These are phyloP conservation scores for Exobasidium rhododendri DNA, from an alignment of 1,284 basidiomycete species.

Conservation along the genomic window DNA sequence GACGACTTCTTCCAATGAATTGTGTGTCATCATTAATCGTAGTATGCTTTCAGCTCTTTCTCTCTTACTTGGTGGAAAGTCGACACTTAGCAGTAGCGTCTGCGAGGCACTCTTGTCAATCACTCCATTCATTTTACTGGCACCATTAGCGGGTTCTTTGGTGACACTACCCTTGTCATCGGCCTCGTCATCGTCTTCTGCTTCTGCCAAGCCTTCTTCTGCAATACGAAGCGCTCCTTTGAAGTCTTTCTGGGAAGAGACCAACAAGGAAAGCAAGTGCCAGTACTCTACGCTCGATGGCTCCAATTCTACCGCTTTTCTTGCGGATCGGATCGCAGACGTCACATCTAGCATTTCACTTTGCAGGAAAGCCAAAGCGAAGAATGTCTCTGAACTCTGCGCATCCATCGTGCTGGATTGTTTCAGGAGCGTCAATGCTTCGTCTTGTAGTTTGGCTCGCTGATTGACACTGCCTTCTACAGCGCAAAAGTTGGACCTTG, in stretches of 20 bases:
- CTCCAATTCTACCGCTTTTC: conserved; percentile 70
- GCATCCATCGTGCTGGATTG: conserved; percentile 63
- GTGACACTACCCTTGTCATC: conserved; percentile 52
- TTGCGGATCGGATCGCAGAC: conserved; percentile 68
- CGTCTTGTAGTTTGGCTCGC: conserved; percentile 63
- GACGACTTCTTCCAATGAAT: conserved; percentile 75
- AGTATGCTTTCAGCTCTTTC: conserved; percentile 75
- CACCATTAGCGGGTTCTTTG: conserved; percentile 8
- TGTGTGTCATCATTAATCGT: conserved; percentile 81
- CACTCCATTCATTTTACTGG: conserved; percentile 9
- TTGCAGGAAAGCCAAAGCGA: conserved; percentile 57
- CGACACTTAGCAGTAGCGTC: conserved; percentile 58
- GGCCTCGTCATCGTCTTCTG: conserved; percentile 43
- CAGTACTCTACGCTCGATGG: conserved; percentile 74
- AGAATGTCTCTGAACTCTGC: conserved; percentile 65
- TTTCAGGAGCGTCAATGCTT: conserved; percentile 64
- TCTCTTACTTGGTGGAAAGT: conserved; percentile 61
- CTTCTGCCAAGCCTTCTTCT: conserved; percentile 61
- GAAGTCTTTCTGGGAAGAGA: conserved; percentile 79
- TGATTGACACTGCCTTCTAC: conserved; percentile 56
- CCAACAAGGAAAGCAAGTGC: conserved; percentile 83
- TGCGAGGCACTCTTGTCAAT: conserved; percentile 30
- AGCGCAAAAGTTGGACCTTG: conserved; percentile 24
- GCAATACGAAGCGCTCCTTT: conserved; percentile 71
- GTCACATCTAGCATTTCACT: conserved; percentile 70